A percentile compares a stretch with the other conserved stretches of the same genome.
Evolutionary conservation across 495 filamentous ascomycete genomes (phyloP).

Genomic region (Aspergillus nanangensis): DNA sequence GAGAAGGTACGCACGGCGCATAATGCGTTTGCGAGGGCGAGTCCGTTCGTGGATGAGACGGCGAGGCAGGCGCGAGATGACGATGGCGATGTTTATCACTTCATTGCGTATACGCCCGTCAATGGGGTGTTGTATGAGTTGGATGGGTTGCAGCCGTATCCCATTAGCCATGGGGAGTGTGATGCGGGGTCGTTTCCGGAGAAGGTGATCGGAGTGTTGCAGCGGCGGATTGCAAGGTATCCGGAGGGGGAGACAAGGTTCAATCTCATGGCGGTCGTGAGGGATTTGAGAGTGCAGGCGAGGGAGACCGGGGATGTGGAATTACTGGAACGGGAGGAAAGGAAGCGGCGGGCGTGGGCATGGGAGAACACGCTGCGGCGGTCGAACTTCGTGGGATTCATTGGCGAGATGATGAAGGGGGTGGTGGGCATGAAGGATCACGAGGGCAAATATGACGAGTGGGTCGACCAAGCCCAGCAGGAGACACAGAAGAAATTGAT

Average conservation of each 20-base stretch:
- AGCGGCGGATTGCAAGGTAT: conserved; percentile 79
- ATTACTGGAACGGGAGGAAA: conserved; percentile 71
- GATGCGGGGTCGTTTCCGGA: conserved; percentile 65
- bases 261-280: conserved; percentile 89
- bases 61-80: conserved; percentile 53
- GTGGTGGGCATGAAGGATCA: conserved; percentile 69
- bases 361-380: conserved; percentile 93
- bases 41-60: conserved; percentile 89
- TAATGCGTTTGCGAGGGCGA: conserved; percentile 85
- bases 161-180: conserved; percentile 82
- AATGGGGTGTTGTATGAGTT: conserved; percentile 84
- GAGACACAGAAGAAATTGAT: conserved; percentile 67
- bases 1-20: conserved; percentile 88
- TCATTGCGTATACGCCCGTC: conserved; percentile 89
- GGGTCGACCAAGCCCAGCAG: conserved; percentile 72
- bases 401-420: conserved; percentile 83
- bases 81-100: conserved; percentile 85
- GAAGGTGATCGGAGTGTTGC: conserved; percentile 82
- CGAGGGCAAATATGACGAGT: conserved; percentile 63
- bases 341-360: conserved; percentile 79
- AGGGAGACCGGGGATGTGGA: conserved; percentile 80
- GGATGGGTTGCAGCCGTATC: conserved; percentile 88
- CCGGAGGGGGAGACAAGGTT: conserved; percentile 86
- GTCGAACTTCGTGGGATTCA: conserved; percentile 96
- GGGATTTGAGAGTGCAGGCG: conserved; percentile 72